Percentiles rank a stretch among this genome's conserved stretches.
Evolutionary conservation across 805 yeast genomes (phyloP).

Genomic region (Saturnispora ahearnii): DNA sequence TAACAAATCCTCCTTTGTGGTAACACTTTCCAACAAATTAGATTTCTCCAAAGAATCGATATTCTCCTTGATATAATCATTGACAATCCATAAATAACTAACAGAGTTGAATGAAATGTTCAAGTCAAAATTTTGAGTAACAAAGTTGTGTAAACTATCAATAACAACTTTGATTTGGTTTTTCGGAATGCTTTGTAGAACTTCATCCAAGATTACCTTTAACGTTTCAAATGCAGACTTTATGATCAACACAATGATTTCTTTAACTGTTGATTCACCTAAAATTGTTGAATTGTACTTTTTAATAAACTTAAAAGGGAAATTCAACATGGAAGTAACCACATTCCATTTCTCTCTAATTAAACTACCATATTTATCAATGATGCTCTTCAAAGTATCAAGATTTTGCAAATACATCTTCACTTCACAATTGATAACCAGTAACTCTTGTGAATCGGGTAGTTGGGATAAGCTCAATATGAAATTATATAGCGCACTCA

Average conservation of each 20-base stretch:
- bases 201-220: slow-evolving; percentile 79
- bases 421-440: slow-evolving; percentile 49
- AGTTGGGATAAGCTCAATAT: slow-evolving; percentile 34
- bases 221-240: slow-evolving; percentile 73
- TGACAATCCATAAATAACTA: slow-evolving; percentile 85
- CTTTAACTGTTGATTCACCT: slow-evolving; percentile 31
- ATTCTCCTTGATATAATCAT: slow-evolving; percentile 55
- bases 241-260: slow-evolving; percentile 43
- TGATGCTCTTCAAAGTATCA: slow-evolving; percentile 56
- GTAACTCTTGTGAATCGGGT: slow-evolving; percentile 32
- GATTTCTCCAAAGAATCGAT: slow-evolving; percentile 12
- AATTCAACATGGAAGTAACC: slow-evolving; percentile 52
- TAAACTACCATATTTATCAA: slow-evolving; percentile 67
- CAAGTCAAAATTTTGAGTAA: slow-evolving; percentile 61
- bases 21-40: slow-evolving; percentile 8
- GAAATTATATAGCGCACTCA: slow-evolving; percentile 39
- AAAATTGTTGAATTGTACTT: slow-evolving; percentile 16
- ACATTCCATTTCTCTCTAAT: slow-evolving; percentile 57
- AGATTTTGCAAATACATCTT: slow-evolving; percentile 58
- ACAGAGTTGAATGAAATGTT: slow-evolving; percentile 88
- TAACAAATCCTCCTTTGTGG: slow-evolving; percentile 18
- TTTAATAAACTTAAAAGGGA: slow-evolving; percentile 44
- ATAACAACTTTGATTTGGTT: slow-evolving; percentile 55
- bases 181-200: slow-evolving; percentile 61
- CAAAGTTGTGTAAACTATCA: slow-evolving; percentile 64